Evolutionary conservation across 176 grass and related monocot species (phyloP).

Genomic region (Oryza longistaminata): DNA sequence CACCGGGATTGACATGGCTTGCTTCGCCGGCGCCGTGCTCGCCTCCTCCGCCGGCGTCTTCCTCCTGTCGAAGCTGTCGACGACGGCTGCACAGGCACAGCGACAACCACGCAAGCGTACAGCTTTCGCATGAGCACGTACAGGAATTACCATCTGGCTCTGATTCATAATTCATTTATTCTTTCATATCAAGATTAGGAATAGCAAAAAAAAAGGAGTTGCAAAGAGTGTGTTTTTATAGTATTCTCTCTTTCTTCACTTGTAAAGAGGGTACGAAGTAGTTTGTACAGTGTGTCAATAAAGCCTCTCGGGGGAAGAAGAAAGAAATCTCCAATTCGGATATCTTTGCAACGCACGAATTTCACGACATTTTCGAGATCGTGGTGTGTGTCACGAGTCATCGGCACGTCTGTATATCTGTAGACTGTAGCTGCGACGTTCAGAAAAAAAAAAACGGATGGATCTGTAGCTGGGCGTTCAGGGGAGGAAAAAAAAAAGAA

Average conservation of each 20-base stretch:
- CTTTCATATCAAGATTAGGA: conserved; percentile 7
- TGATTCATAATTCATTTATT: not conserved
- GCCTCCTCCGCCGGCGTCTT: conserved; percentile 75
- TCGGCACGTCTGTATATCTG: not conserved
- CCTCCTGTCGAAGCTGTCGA: conserved; percentile 60
- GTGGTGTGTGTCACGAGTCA: not conserved
- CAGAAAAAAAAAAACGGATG: not conserved
- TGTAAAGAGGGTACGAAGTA: too few species aligned
- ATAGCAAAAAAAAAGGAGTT: not conserved
- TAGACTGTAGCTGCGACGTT: too few species aligned
- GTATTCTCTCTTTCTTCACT: not conserved
- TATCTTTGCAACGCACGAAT: not conserved
- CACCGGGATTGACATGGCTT: conserved; percentile 68
- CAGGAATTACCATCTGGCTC: not conserved
- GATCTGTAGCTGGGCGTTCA: too few species aligned
- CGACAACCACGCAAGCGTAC: not conserved
- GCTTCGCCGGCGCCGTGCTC: conserved; percentile 70
- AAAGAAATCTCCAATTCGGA: not conserved
- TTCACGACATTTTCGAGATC: not conserved
- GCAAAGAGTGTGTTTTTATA: not conserved
- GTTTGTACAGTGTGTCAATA: not conserved
- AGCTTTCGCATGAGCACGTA: conserved; percentile 6
- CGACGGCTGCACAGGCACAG: too few species aligned
- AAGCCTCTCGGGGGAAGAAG: not conserved
- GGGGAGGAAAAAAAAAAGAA: too few species aligned